phyloP scores from a whole-genome alignment of 805 yeast genomes.

The Candida ponderosae region DNA sequence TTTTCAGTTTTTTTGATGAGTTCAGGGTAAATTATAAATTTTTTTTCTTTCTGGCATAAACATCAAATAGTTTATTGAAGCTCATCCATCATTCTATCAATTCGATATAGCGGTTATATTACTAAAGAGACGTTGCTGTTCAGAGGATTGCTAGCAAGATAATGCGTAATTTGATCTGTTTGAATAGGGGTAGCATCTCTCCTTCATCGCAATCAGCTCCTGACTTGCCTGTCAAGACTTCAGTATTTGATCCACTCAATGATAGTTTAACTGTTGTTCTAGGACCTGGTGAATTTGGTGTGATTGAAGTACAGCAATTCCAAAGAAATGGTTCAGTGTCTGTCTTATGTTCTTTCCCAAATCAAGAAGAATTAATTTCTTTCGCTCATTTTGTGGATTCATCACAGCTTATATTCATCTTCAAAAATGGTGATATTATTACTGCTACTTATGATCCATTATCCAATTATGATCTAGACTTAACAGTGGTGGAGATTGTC shows the following conservation, averaged over 20 bases:
- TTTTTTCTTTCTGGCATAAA: too few species aligned
- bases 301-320: conserved; percentile 71
- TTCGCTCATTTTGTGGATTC: conserved; percentile 66
- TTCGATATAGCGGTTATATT: too few species aligned
- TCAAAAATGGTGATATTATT: conserved; percentile 69
- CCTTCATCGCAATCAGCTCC: conserved; percentile 56
- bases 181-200: conserved; percentile 45
- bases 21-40: too few species aligned
- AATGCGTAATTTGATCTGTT: conserved; percentile 42
- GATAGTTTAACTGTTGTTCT: conserved; percentile 66
- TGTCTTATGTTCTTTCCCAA: conserved; percentile 55
- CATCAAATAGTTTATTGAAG: too few species aligned
- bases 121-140: too few species aligned
- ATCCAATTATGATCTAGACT: conserved; percentile 34
- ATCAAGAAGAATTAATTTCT: conserved; percentile 38
- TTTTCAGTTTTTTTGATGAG: too few species aligned
- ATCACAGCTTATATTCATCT: conserved; percentile 57
- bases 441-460: conserved; percentile 52
- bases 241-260: conserved; percentile 64
- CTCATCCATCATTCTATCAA: too few species aligned
- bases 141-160: too few species aligned
- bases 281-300: conserved; percentile 44
- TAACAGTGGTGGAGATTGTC: conserved; percentile 59
- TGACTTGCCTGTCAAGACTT: conserved; percentile 44
- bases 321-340: conserved; percentile 52